Conservation (phyloP, 768 basidiomycete species). For the Paxillus involutus region DNA sequence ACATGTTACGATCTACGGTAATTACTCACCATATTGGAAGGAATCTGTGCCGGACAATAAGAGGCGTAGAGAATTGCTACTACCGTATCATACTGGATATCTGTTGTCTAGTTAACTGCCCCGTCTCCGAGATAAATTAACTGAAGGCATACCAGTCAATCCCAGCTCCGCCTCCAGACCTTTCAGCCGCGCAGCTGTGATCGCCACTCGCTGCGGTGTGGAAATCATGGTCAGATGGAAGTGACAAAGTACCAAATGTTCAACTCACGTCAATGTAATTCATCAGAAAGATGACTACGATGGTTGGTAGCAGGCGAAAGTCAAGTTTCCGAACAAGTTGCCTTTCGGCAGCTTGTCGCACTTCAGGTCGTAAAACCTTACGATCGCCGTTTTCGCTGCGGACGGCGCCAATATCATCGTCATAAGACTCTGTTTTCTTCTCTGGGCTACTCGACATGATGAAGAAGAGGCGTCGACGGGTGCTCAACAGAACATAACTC, state of each 20-base stretch:
- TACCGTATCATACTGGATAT: slow-evolving; percentile 54
- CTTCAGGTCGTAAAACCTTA: slow-evolving; percentile 1
- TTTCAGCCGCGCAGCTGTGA: slow-evolving; percentile 51
- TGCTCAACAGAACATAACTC: not conserved
- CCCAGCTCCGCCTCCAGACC: slow-evolving; percentile 50
- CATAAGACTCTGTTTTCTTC: slow-evolving; percentile 14
- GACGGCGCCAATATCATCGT: not conserved
- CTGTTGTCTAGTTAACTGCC: slow-evolving; percentile 25
- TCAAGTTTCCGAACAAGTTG: slow-evolving; percentile 57
- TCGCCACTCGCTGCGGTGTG: slow-evolving; percentile 41
- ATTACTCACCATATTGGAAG: slow-evolving; percentile 12
- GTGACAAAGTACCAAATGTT: not conserved
- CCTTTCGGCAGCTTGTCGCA: slow-evolving; percentile 13
- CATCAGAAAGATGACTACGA: slow-evolving; percentile 61
- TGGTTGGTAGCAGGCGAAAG: slow-evolving; percentile 51
- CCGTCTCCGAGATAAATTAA: not conserved
- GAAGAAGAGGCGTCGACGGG: not conserved
- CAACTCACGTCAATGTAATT: slow-evolving; percentile 63
- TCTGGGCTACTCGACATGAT: slow-evolving; percentile 15
- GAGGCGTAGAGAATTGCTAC: slow-evolving; percentile 59
- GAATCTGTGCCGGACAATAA: slow-evolving; percentile 60
- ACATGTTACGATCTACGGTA: not conserved
- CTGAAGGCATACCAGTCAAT: slow-evolving; percentile 37
- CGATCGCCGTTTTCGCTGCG: not conserved
- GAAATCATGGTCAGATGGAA: not conserved